These are phyloP conservation scores for Colletotrichum sp. DNA, from an alignment of 2,329 filamentous ascomycete species.

Conservation along the genomic window DNA sequence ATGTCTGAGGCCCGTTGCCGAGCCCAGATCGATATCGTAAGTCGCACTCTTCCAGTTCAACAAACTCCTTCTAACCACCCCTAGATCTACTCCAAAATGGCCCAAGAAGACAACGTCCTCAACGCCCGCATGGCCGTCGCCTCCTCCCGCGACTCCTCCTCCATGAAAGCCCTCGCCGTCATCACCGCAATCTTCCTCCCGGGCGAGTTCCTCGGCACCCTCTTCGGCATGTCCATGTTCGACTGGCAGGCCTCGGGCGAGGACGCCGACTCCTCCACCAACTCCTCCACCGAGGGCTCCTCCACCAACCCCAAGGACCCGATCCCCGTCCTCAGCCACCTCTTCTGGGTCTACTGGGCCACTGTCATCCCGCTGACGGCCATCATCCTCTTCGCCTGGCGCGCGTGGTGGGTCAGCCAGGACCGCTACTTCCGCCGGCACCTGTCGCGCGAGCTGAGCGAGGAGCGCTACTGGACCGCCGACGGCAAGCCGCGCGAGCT, in stretches of 20 bases:
- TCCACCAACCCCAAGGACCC: slow-evolving; percentile 26
- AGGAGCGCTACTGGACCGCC: slow-evolving; percentile 52
- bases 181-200: slow-evolving; percentile 54
- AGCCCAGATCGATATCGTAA: slow-evolving; percentile 51
- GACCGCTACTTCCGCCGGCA: slow-evolving; percentile 51
- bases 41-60: background rate
- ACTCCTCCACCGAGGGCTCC: background rate
- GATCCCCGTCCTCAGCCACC: slow-evolving; percentile 38
- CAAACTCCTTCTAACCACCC: too few species aligned
- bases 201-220: slow-evolving; percentile 49
- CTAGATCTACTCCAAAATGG: slow-evolving; percentile 54
- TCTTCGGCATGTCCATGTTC: slow-evolving; percentile 54
- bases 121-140: slow-evolving; percentile 46
- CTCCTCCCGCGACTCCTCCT: slow-evolving; percentile 47
- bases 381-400: slow-evolving; percentile 45
- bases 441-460: slow-evolving; percentile 49
- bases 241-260: slow-evolving; percentile 45
- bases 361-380: slow-evolving; percentile 48
- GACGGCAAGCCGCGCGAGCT: slow-evolving; percentile 46
- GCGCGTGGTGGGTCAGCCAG: slow-evolving; percentile 52
- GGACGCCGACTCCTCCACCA: slow-evolving; percentile 26
- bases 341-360: slow-evolving; percentile 53
- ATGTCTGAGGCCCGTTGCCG: slow-evolving; percentile 52
- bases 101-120: slow-evolving; percentile 53
- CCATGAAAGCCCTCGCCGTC: slow-evolving; percentile 53